These are phyloP conservation scores for Rubia tinctorum DNA, from an alignment of 305 asterid species.

Conservation along the genomic window DNA sequence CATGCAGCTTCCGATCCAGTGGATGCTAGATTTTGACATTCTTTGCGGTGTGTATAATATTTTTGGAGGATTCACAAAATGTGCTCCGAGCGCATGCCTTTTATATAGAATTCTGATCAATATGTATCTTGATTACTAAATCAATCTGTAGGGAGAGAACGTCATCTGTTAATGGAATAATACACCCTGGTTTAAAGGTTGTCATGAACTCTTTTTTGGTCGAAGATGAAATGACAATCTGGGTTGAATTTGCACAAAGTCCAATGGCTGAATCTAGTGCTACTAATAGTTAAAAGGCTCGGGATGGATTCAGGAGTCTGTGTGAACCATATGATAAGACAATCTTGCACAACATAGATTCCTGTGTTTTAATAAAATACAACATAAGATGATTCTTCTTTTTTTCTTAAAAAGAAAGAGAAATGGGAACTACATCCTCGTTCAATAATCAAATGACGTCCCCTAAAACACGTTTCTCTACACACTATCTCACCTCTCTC, in stretches of 20 bases:
- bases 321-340: no score
- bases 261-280: no score
- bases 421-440: not conserved
- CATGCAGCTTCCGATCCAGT: conserved; percentile 91
- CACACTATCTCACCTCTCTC: not conserved
- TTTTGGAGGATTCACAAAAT: not conserved
- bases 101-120: not conserved
- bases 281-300: no score
- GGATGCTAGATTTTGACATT: conserved; percentile 99
- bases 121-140: not conserved
- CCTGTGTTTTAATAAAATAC: no score
- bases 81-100: not conserved
- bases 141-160: conserved; percentile 67
- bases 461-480: not conserved
- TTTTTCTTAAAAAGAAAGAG: not conserved
- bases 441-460: not conserved
- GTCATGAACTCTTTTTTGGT: conserved; percentile 31
- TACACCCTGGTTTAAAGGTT: conserved; percentile 98
- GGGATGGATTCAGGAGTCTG: no score
- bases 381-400: no score
- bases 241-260: no score
- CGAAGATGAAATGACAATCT: no score
- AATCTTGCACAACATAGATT: no score
- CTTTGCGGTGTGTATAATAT: conserved; percentile 66
- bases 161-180: conserved; percentile 96